Percentiles rank a stretch among this genome's conserved stretches.
Evolutionary conservation across 805 yeast species (phyloP).

Genomic region (Saturnispora serradocipensis): DNA sequence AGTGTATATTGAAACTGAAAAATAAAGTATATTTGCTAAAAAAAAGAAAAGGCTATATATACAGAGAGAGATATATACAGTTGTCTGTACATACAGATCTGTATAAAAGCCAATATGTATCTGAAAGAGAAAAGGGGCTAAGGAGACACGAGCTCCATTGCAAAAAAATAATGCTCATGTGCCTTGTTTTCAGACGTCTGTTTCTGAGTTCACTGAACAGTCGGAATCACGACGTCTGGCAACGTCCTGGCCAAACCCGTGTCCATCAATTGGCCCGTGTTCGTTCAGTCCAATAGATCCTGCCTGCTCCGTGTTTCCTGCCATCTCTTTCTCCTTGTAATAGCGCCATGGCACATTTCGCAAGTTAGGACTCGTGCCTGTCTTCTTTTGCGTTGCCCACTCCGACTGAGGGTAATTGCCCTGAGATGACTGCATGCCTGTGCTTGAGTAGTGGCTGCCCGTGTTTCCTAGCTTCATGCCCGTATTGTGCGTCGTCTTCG

Average conservation of each 20-base stretch:
- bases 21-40: not conserved
- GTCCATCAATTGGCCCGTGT: not conserved
- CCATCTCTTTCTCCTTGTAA: slow-evolving; percentile 11
- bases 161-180: not conserved
- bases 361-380: slow-evolving; percentile 21
- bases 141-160: not conserved
- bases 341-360: slow-evolving; percentile 25
- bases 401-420: slow-evolving; percentile 17
- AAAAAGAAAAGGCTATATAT: not conserved
- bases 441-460: slow-evolving; percentile 15
- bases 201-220: not conserved
- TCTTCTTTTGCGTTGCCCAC: slow-evolving; percentile 5
- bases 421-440: slow-evolving; percentile 16
- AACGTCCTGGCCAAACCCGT: not conserved
- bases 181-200: not conserved
- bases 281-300: not conserved
- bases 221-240: not conserved
- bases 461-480: slow-evolving; percentile 19
- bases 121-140: not conserved
- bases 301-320: not conserved
- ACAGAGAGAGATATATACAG: not conserved
- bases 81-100: not conserved
- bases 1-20: too few relatives aligned
- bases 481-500: slow-evolving; percentile 13
- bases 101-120: not conserved